These are phyloP conservation scores for Trichoderma sp. DNA, from an alignment of 2,329 filamentous ascomycete genomes.

Conservation along the genomic window DNA sequence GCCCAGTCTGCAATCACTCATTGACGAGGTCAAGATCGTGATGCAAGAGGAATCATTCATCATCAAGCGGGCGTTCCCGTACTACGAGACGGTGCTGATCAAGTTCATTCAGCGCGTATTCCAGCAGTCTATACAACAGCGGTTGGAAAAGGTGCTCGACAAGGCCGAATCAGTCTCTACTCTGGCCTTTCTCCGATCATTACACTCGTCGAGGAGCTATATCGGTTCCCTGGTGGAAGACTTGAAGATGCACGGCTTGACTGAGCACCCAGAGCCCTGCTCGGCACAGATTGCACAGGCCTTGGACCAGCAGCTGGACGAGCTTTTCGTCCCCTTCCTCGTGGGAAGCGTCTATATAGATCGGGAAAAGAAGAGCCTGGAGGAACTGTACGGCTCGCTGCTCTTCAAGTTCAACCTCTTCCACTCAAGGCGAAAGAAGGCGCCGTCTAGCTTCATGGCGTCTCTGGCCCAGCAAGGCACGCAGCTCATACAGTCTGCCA, in stretches of 20 bases:
- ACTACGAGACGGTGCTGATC: constrained; percentile 88
- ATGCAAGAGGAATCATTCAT: constrained; percentile 97
- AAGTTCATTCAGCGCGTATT: constrained; percentile 96
- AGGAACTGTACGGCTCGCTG: constrained; percentile 84
- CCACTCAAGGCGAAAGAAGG: constrained; percentile 84
- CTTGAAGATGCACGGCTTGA: constrained; percentile 88
- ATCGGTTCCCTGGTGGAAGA: constrained; percentile 89
- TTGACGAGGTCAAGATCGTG: constrained; percentile 93
- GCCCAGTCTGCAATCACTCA: constrained; percentile 83
- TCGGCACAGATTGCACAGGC: constrained; percentile 82
- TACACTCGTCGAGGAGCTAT: constrained; percentile 89
- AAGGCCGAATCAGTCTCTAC: constrained; percentile 92
- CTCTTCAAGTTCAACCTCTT: constrained; percentile 98
- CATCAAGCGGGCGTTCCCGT: constrained; percentile 94
- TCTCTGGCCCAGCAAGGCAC: constrained; percentile 88
- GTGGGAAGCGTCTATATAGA: constrained; percentile 72
- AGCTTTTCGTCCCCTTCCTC: constrained; percentile 72
- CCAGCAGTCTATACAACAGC: constrained; percentile 96
- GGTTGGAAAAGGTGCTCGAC: constrained; percentile 91
- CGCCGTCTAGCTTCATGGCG: constrained; percentile 87
- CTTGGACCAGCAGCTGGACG: constrained; percentile 73
- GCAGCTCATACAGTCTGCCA: constrained; percentile 82
- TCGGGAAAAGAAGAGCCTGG: constrained; percentile 67
- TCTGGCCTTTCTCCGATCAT: constrained; percentile 82
- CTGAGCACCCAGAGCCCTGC: constrained; percentile 89